Evolutionary conservation across 1,139 yeast species (phyloP), one percentile per base, ranked within the genome.

Genomic region (Yamadazyma epiphylla): DNA sequence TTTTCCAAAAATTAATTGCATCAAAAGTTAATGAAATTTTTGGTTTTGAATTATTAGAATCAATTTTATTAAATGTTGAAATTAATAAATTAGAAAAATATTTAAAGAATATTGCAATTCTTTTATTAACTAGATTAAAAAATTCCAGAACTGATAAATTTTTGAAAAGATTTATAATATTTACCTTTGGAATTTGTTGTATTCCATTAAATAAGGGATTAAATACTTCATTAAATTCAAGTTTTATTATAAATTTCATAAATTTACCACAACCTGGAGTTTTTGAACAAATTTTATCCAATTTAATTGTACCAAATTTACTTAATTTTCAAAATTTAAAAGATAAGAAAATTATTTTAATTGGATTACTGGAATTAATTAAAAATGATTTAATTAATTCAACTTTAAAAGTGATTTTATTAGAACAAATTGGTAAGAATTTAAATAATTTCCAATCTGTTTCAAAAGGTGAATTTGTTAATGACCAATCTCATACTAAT

Each of bases 1-100:
- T 94, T n/a, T 94, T 87, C 67, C 98, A 94, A 61, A 88, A 89
- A 52, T 67, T 94, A 39, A 77, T 91, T 32, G 79, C 96, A 1
- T 86, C 96, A 0, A 84, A 82, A 46, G 73, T 77, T 12, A 83
- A 87, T 48, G 97, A 91, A 46, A 58, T 61, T 24, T 73, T 78
- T 48, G 97, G 97, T 3, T 82, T 94, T 52, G 96, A 91, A 37
- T 63, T 94, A 27, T 60, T 94, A 28, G 91, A 85, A 51, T 64
- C 74, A 6, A 77, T 94, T 27, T 56, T 89, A 32, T 52, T 77
- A 28, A 63, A 71, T 37, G 60, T 88, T 26, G 79, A 87, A 5
- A 45, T 75, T 30, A 52, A 51, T 2, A 43, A 55, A 3, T 55
- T 88, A 31, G 60, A 69, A 30, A 73, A 70, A n/a, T 86, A 69